phyloP scores from a whole-genome alignment of 352 stramenopile genomes.

The Pythium chondricola region DNA sequence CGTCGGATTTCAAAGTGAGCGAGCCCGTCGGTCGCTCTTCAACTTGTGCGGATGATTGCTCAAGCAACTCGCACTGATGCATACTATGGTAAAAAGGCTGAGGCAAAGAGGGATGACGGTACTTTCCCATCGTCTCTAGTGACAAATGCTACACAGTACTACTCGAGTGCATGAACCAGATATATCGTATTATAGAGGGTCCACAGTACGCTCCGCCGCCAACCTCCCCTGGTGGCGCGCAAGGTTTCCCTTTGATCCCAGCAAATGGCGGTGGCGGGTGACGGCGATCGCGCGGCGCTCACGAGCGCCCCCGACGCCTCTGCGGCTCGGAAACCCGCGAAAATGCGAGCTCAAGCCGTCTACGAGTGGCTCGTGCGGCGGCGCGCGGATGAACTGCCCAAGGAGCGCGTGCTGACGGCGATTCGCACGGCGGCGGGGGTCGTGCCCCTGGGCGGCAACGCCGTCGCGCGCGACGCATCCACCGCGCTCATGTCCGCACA shows the following conservation, averaged over 20 bases:
- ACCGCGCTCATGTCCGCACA: slow-evolving; percentile 9
- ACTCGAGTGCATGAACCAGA: too few species aligned
- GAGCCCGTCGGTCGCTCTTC: background rate
- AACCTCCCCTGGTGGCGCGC: background rate
- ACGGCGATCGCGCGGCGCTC: background rate
- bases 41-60: background rate
- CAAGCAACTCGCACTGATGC: too few species aligned
- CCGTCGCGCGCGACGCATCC: slow-evolving; percentile 14
- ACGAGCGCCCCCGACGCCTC: background rate
- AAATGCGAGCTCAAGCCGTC: slow-evolving; percentile 17
- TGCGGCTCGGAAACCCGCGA: background rate
- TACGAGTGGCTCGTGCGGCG: slow-evolving; percentile 38
- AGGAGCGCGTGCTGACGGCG: slow-evolving; percentile 24
- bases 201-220: background rate
- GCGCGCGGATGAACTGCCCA: slow-evolving; percentile 22
- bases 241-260: background rate
- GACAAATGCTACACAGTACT: too few species aligned
- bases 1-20: background rate
- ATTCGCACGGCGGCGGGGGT: slow-evolving; percentile 43
- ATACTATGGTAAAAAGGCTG: too few species aligned
- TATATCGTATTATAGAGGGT: background rate
- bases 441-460: slow-evolving; percentile 42
- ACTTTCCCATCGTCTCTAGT: too few species aligned
- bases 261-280: slow-evolving; percentile 2
- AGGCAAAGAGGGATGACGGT: too few species aligned